Base-by-base conservation (phyloP, 2,329 filamentous ascomycete genomes). In the Fusarium coicis region DNA sequence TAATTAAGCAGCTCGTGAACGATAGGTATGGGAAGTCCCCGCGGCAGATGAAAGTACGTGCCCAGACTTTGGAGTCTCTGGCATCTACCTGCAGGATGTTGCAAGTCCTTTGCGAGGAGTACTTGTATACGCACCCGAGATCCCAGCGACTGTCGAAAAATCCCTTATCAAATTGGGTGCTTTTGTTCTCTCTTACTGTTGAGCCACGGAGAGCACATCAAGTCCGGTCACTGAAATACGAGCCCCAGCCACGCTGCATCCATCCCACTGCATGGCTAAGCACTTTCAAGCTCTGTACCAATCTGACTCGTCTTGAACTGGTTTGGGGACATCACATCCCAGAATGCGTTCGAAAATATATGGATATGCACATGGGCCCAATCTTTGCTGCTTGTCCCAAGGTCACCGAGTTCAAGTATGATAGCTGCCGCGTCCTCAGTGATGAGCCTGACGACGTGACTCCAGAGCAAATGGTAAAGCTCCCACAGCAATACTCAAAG, bases 371-470 rank as follows among this genome's bases (percentile, higher is more conserved):
- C 19, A 40, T 40, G 39, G 39, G 39, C 39, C 21, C 21, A 10
- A 15, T 75, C 6, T 32, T 75, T 9, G 40, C 36, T 21, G 60
- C 65, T 10, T 65, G 70, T 26, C 60, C 73, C 8, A 15, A 28
- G 2, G 42, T 66, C 14, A 73, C n/a, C 1, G 19, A 30, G 34
- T 42, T 39, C 37, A 39, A 21, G 37, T 39, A 39, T 19, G 32
- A 34, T 34, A 34, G 14, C 32, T 15, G 32, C 32, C 7, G 16
- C 6, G 32, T 34, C 32, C 7, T 2, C 32, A 34, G 5, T 15
- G 30, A 37, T 37, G 37, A 39, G 19, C 19, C 37, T 39, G 19
- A 39, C 6, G 19, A 21, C 11, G 7, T 19, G 2, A 26, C 43
- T 19, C 18, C 18, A 18, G 16, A 18, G 5, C 59, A 63, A 10